These are phyloP conservation scores for Grammothele lineata DNA, from an alignment of 768 basidiomycete genomes.

Conservation along the genomic window DNA sequence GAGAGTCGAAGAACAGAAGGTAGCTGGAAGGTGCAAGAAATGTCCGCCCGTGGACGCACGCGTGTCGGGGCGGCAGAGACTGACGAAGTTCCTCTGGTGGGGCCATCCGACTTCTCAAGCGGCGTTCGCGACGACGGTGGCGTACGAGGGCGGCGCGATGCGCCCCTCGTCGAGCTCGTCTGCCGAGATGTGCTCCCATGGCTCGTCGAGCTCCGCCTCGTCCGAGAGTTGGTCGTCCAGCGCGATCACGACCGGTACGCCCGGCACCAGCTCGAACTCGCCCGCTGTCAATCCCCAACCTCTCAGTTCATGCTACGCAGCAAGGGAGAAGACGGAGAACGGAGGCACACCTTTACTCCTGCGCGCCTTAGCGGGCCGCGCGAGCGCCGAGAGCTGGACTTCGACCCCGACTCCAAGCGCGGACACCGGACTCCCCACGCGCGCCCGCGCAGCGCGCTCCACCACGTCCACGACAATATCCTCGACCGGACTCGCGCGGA, in stretches of 20 bases:
- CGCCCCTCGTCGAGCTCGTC: conserved; percentile 35
- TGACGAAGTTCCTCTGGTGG: no score
- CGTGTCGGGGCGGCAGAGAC: no score
- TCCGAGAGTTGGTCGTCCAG: conserved; percentile 42
- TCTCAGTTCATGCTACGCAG: background rate
- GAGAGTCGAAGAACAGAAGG: no score
- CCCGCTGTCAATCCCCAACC: conserved; percentile 28
- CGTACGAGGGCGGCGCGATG: conserved; percentile 34
- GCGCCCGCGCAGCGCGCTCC: conserved; percentile 8
- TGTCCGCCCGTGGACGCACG: no score
- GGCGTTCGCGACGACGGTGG: conserved; percentile 14
- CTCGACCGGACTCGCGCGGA: conserved; percentile 4
- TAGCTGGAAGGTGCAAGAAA: no score
- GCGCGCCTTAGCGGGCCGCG: conserved; percentile 32
- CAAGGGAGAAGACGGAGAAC: background rate
- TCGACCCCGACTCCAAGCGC: conserved; percentile 16
- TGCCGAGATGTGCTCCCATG: conserved; percentile 52
- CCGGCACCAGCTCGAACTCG: conserved; percentile 57
- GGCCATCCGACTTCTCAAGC: no score
- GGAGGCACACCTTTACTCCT: conserved; percentile 37
- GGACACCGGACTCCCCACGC: background rate
- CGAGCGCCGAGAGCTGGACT: conserved; percentile 21
- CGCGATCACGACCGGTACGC: conserved; percentile 50
- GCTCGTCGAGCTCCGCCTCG: conserved; percentile 45
- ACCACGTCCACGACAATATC: conserved; percentile 16